Base-by-base conservation (phyloP, 176 grass and related monocot species). In the Aegilops sharonensis region DNA sequence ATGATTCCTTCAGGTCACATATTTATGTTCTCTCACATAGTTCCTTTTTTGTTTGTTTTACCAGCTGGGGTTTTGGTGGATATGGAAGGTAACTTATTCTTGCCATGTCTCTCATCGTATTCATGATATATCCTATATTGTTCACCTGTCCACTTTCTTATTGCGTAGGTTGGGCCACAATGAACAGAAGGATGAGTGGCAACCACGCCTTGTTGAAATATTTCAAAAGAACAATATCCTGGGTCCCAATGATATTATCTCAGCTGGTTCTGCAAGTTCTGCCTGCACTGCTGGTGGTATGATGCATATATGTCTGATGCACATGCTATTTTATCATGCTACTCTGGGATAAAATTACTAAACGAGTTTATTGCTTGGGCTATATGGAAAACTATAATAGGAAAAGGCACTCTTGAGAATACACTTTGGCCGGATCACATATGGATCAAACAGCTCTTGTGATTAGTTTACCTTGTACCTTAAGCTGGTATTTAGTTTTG, bases 51-150 rank as follows among this genome's bases (percentile, higher is more conserved):
- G 9, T 52, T 85, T 91, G 81, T 35, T 78, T 81, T 84, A 36
- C 27, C 68, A 99, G 97, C 87, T 99, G 97, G 97, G 97, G 97
- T n/a, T 94, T 91, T 87, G 97, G 97, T 85, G 97, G 97, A 91
- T 99, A 99, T 81, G 97, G 97, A 94, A 95, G 97, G 97, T 94
- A 88, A 77, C 65, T 6, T 71, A 75, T 69, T 42, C 40, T 83
- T 75, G 54, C 45, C 72, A 84, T 85, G 40, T 29, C 40, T 84
- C 35, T 23, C 17, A 39, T n/a, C 29, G 32, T 68, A 47, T 77
- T 18, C 4, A 11, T 56, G 50, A 17, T 77, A 3, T 75, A 69
- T 60, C 18, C 1, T 25, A 43, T 7, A 20, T 77, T 73, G 12
- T 68, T 62, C 34, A 71, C 56, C 34, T 25, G 43, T 39, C 2